Base-by-base conservation (phyloP, 2,329 filamentous ascomycete species). In the Aspergillus terreus region DNA sequence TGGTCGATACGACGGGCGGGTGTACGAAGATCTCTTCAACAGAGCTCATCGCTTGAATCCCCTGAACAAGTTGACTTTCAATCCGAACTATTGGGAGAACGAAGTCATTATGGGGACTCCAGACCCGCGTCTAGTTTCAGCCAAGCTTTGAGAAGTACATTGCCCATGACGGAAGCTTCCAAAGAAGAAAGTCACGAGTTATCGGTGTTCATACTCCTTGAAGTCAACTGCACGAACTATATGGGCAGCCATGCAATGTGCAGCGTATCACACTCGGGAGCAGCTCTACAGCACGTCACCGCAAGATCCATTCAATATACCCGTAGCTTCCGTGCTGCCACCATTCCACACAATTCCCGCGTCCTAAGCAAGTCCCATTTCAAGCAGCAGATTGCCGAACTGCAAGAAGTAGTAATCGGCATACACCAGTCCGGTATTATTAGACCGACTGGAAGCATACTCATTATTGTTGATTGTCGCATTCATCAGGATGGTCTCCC, bases 11-110 rank as follows among this genome's bases (percentile, higher is more conserved):
- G 78, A 81, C 60, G 78, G 78, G 3, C 76, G 71, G 47, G 77
- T 80, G 7, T 81, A 81, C 55, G 78, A 81, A 58, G 75, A 79
- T 49, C 60, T 81, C 38, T 81, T 73, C 53, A 70, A 80, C 51
- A 68, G 74, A 49, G 78, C 78, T 9, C 78, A 81, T 68, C 64
- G 74, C 44, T 61, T 74, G 57, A 80, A 80, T 62, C 78, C 78
- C 7, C 53, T 81, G 58, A 81, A 81, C 52, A 62, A 64, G 50
- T 65, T 74, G 11, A 79, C 75, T 0, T 79, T 81, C 57, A 80
- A 81, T 23, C 61, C 59, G 1, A 58, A 63, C 44, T 60, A 62
- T 41, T 61, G 57, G 56, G 57, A 62, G n/a, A 55, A 61, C 35
- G 59, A 63, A 4, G 9, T 44, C 17, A 15, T 35, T 15, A 49